Evolutionary conservation across 805 yeast species (phyloP), one percentile per base, ranked within the genome.

Genomic region (Nakazawaea peltata): DNA sequence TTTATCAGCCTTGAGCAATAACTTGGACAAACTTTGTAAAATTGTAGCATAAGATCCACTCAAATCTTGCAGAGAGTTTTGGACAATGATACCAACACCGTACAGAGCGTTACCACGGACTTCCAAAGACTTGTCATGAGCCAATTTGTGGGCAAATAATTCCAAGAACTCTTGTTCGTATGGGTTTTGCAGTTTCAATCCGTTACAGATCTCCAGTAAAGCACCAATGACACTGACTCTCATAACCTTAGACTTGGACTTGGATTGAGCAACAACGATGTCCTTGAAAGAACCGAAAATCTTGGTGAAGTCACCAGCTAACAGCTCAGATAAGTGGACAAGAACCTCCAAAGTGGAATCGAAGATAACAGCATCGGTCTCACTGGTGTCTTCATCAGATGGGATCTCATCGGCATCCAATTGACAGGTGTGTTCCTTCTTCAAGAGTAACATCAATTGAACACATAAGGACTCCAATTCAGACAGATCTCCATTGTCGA

Each of bases 31-130:
- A 30, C 77, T 68, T 49, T 67, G 67, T 56, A 92, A 70, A 39
- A 90, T 74, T 32, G 74, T 66, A 43, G 77, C 78, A 61, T 80
- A 90, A 30, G 73, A 63, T 26, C 77, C 57, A 26, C 81, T 63
- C 44, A 80, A 69, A 48, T 78, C 83, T 37, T 60, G 59, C 19
- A 78, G 64, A 39, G 70, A 49, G 59, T 61, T 47, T 50, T 73
- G 74, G 41, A 77, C 57, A 41, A 87, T 60, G 41, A 87, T 59
- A 49, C 98, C 98, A 46, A 84, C 77, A 67, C 97, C 98, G 56
- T 86, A 92, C 13, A 97, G 96, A 34, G 97, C 90, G 48, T 87
- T 84, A 49, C 95, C 88, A 61, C 90, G 81, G 40, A 86, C 97
- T 53, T 86, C 95, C 43, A 83, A 66, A 12, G 92, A 81, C 50